Evolutionary conservation across 1,139 yeast genomes (phyloP).

Genomic region (Suhomyces bribrorum): DNA sequence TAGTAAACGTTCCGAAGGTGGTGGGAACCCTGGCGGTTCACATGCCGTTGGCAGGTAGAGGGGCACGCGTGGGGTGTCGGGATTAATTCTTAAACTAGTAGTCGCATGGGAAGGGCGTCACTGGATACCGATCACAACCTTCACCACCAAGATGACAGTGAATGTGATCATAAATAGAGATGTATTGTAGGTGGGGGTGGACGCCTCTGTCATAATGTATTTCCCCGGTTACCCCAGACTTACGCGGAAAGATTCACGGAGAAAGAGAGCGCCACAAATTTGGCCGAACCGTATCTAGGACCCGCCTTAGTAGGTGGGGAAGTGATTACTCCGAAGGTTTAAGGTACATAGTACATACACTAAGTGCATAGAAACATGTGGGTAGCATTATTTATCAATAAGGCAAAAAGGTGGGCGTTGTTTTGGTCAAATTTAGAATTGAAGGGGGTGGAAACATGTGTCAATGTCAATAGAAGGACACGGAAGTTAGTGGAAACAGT

Average conservation of each 20-base stretch:
- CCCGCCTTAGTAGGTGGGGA: constrained; percentile 4
- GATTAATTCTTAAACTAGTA: background rate
- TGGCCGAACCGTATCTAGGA: background rate
- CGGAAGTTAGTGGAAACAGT: too few relatives aligned
- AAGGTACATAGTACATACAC: background rate
- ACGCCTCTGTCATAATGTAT: too few relatives aligned
- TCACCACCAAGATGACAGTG: too few relatives aligned
- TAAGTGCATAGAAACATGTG: background rate
- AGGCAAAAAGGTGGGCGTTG: too few relatives aligned
- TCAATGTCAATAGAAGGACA: too few relatives aligned
- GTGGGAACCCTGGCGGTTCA: background rate
- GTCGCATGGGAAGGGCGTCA: background rate
- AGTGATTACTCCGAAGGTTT: background rate
- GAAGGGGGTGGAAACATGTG: too few relatives aligned
- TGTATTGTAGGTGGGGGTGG: too few relatives aligned
- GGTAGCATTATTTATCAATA: too few relatives aligned
- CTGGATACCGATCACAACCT: too few relatives aligned
- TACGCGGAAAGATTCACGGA: constrained; percentile 3
- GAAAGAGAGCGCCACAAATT: background rate
- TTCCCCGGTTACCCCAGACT: background rate
- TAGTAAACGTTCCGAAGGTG: background rate
- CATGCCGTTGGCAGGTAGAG: background rate
- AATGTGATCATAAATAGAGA: too few relatives aligned
- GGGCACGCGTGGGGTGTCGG: background rate
- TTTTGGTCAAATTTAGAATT: too few relatives aligned